These are phyloP conservation scores for Aspergillus terreus DNA, from an alignment of 2,329 filamentous ascomycete genomes.

Conservation along the genomic window DNA sequence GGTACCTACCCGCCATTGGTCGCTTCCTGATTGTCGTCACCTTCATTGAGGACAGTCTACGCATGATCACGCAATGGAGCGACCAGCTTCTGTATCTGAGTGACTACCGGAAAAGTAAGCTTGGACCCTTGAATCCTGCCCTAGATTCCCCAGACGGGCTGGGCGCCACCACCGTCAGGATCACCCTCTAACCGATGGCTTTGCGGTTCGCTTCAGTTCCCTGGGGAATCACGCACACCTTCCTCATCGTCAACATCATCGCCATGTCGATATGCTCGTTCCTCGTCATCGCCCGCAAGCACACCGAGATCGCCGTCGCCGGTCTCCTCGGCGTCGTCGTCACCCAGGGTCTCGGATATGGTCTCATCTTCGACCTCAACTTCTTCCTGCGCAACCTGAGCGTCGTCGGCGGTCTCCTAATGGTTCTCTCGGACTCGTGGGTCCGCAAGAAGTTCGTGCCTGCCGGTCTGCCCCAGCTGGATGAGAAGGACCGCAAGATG, in stretches of 20 bases:
- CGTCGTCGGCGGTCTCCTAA: slow-evolving; percentile 92
- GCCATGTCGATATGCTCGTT: slow-evolving; percentile 79
- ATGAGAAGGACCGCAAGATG: slow-evolving; percentile 99
- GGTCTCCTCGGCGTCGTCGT: slow-evolving; percentile 89
- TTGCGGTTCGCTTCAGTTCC: slow-evolving; percentile 61
- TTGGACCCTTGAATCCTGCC: not conserved
- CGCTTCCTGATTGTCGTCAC: slow-evolving; percentile 98
- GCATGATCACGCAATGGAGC: slow-evolving; percentile 95
- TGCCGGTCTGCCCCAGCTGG: slow-evolving; percentile 85
- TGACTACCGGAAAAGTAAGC: slow-evolving; percentile 88
- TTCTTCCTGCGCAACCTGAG: slow-evolving; percentile 99
- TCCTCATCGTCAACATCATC: slow-evolving; percentile 85
- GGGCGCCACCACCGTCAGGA: not conserved
- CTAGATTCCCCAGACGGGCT: not conserved
- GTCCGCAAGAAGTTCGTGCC: slow-evolving; percentile 97
- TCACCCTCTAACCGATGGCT: slow-evolving; percentile 14
- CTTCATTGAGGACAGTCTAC: slow-evolving; percentile 92
- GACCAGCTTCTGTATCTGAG: slow-evolving; percentile 92
- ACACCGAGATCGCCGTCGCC: slow-evolving; percentile 87
- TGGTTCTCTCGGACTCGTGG: slow-evolving; percentile 98
- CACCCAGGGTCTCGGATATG: slow-evolving; percentile 92
- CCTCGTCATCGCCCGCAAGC: slow-evolving; percentile 85
- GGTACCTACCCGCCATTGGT: slow-evolving; percentile 90
- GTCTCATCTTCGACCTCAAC: slow-evolving; percentile 97
- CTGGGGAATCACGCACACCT: slow-evolving; percentile 81